These are phyloP conservation scores for Trichoderma virens DNA, from an alignment of 495 filamentous ascomycete genomes.

Conservation along the genomic window DNA sequence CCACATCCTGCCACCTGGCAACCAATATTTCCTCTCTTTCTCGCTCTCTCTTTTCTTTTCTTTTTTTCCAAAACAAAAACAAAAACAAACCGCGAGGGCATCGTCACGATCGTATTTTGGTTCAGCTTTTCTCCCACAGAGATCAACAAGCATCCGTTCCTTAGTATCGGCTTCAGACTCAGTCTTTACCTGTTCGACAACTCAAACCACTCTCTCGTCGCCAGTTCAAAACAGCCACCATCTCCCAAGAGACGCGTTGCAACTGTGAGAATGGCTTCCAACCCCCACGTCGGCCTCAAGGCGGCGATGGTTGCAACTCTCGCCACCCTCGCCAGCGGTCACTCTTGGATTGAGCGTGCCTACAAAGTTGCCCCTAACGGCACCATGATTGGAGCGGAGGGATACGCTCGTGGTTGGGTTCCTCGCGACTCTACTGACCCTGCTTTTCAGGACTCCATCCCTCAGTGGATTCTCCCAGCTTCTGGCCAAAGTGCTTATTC, in stretches of 20 bases:
- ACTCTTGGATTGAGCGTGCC: conserved; percentile 75
- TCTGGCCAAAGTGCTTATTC: conserved; percentile 20
- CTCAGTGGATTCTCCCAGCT: conserved; percentile 49
- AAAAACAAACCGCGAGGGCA: neutral
- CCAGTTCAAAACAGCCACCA: neutral
- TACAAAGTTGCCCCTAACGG: conserved; percentile 64
- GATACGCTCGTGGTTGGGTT: conserved; percentile 58
- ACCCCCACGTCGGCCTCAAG: neutral
- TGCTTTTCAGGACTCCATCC: conserved; percentile 40
- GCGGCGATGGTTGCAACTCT: neutral
- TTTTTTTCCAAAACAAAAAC: conserved; percentile 3
- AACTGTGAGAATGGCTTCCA: neutral
- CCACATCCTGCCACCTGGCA: neutral
- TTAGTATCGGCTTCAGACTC: neutral
- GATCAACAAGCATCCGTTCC: neutral
- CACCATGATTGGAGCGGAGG: conserved; percentile 58
- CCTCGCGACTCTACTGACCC: conserved; percentile 34
- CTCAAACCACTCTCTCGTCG: neutral
- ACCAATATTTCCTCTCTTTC: neutral
- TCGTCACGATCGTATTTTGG: neutral
- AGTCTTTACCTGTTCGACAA: neutral
- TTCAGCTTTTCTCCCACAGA: neutral
- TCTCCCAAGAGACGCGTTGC: neutral
- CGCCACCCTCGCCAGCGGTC: conserved; percentile 29
- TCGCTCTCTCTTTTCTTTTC: neutral